These are phyloP conservation scores for Wallacemonas rigidus DNA, from an alignment of 208 protist genomes.

Conservation along the genomic window DNA sequence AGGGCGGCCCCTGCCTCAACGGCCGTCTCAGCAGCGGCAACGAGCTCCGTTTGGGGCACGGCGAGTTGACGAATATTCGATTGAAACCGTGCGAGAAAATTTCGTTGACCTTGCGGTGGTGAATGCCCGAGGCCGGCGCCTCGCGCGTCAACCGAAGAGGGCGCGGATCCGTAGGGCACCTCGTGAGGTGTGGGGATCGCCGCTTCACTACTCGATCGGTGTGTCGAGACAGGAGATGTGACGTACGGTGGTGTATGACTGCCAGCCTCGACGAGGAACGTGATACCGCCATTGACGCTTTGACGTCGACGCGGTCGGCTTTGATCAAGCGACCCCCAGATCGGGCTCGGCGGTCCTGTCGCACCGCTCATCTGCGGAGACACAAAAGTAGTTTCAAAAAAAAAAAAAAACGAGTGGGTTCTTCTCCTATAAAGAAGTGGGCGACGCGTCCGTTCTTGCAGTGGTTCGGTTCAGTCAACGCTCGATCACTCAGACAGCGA, in stretches of 20 bases:
- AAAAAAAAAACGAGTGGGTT: neutral
- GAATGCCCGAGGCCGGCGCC: too few species aligned
- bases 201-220: conserved; percentile 1
- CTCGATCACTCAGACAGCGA: too few species aligned
- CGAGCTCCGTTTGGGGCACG: neutral
- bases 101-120: neutral
- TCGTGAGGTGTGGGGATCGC: neutral
- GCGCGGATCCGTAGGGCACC: neutral
- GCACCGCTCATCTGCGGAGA: neutral
- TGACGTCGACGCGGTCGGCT: neutral
- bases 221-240: neutral
- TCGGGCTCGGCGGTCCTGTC: neutral
- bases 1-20: conserved; percentile 1
- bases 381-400: neutral
- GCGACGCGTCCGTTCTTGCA: too few species aligned
- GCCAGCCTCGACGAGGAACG: neutral
- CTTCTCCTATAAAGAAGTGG: too few species aligned
- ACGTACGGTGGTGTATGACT: conserved; percentile 5
- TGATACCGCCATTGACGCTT: conserved; percentile 8
- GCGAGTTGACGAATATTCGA: conserved; percentile 5
- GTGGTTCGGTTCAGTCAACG: too few species aligned
- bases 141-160: too few species aligned
- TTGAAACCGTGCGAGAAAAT: conserved; percentile 11
- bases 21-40: neutral
- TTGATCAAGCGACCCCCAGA: neutral